Evolutionary conservation across 2,329 filamentous ascomycete species (phyloP).

Genomic region (Periconia digitata): DNA sequence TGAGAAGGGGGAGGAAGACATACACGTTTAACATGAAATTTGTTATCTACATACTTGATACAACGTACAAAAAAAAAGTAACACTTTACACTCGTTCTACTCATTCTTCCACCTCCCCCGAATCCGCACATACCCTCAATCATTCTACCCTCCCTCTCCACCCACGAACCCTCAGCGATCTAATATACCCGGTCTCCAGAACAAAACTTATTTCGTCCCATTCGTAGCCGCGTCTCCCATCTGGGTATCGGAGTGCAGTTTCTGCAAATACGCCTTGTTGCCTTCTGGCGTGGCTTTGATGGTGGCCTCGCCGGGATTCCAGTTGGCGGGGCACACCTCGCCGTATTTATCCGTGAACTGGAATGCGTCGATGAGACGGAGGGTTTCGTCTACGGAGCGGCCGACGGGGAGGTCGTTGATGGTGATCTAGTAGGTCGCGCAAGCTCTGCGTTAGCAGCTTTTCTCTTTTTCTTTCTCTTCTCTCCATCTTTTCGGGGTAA

Average conservation of each 20-base stretch:
- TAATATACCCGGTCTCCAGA: too few species aligned
- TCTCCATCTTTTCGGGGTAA: too few species aligned
- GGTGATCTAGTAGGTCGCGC: slow-evolving; percentile 55
- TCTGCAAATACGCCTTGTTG: slow-evolving; percentile 42
- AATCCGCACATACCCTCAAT: too few species aligned
- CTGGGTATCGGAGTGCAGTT: slow-evolving; percentile 38
- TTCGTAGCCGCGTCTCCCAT: slow-evolving; percentile 37
- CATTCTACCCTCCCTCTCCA: background rate
- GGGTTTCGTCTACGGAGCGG: slow-evolving; percentile 64
- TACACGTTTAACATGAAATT: too few species aligned
- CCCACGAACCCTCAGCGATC: background rate
- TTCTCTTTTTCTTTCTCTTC: too few species aligned
- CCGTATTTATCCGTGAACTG: slow-evolving; percentile 49
- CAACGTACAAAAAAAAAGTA: too few species aligned
- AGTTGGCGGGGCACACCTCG: slow-evolving; percentile 48
- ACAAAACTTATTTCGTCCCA: slow-evolving; percentile 19
- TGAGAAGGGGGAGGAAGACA: too few species aligned
- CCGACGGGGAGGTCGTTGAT: slow-evolving; percentile 68
- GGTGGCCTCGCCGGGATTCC: slow-evolving; percentile 43
- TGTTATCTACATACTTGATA: too few species aligned
- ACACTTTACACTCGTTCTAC: too few species aligned
- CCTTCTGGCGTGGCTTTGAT: slow-evolving; percentile 46
- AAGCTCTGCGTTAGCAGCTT: background rate
- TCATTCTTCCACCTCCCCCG: too few species aligned
- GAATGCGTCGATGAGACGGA: slow-evolving; percentile 58